Conservation (phyloP, 768 basidiomycete genomes). For the Hericium coralloides region DNA sequence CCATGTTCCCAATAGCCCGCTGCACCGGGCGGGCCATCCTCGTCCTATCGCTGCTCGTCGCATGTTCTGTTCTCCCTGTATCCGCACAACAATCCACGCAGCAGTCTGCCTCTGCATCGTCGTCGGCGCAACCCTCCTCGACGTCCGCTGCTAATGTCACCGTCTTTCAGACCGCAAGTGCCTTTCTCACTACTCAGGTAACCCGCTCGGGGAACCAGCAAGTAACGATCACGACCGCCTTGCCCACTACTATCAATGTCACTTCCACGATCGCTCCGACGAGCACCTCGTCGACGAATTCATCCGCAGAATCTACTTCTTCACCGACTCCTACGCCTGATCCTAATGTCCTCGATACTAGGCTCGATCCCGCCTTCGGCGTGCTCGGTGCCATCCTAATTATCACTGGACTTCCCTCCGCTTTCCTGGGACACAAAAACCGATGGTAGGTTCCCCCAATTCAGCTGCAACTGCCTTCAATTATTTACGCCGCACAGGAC, state of each 20-base stretch:
- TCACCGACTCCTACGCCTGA: slow-evolving; percentile 28
- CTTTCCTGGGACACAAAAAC: slow-evolving; percentile 93
- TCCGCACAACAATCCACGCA: too few species aligned
- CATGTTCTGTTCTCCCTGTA: too few species aligned
- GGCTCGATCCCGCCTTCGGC: slow-evolving; percentile 80
- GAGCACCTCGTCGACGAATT: slow-evolving; percentile 28
- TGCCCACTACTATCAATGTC: slow-evolving; percentile 56
- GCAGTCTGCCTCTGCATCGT: too few species aligned
- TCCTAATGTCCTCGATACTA: slow-evolving; percentile 43
- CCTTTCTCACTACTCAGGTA: slow-evolving; percentile 36
- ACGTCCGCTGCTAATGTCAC: slow-evolving; percentile 19
- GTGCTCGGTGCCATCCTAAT: slow-evolving; percentile 85
- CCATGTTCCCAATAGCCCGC: too few species aligned
- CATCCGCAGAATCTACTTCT: slow-evolving; percentile 1
- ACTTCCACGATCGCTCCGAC: slow-evolving; percentile 46
- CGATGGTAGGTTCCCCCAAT: slow-evolving; percentile 54
- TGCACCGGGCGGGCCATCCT: too few species aligned
- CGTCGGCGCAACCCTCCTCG: slow-evolving; percentile 1
- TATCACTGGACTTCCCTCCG: slow-evolving; percentile 80
- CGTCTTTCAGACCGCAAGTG: slow-evolving; percentile 45
- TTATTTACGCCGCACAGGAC: slow-evolving; percentile 43
- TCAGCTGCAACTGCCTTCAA: slow-evolving; percentile 12
- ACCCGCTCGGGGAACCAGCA: slow-evolving; percentile 35
- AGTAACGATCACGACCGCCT: slow-evolving; percentile 41
- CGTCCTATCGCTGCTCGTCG: too few species aligned